A percentile compares a stretch with the other conserved stretches of the same genome.
phyloP scores from a whole-genome alignment of 73 alveolate genomes.

The Breviolum minutum region DNA sequence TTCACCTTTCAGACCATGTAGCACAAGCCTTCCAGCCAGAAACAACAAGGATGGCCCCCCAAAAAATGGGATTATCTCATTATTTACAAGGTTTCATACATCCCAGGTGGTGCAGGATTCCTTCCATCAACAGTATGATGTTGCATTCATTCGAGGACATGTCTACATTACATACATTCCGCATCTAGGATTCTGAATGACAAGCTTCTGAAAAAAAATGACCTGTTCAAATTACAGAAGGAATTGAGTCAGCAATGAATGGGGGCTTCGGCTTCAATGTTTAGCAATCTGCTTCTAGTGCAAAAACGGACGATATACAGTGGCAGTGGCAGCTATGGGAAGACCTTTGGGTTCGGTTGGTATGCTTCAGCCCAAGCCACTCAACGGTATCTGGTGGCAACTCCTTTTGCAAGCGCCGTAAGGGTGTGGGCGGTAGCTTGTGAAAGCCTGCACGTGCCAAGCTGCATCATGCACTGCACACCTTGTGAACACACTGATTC shows the following conservation, averaged over 20 bases:
- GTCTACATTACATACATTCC: too few species aligned
- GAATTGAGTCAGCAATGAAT: too few species aligned
- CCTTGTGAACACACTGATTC: background rate
- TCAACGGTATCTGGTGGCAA: constrained; percentile 84
- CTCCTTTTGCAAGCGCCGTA: constrained; percentile 76
- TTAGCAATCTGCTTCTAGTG: background rate
- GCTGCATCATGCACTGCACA: background rate
- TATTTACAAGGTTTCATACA: too few species aligned
- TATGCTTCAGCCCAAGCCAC: background rate
- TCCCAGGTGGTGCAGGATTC: too few species aligned
- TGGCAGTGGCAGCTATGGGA: background rate
- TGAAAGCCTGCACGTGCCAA: constrained; percentile 24
- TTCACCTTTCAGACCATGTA: constrained; percentile 89
- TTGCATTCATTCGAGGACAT: too few species aligned
- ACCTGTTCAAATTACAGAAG: too few species aligned
- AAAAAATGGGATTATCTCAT: too few species aligned
- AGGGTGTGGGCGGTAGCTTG: constrained; percentile 67
- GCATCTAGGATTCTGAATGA: too few species aligned
- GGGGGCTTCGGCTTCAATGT: background rate
- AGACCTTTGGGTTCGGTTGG: background rate
- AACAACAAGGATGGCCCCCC: too few species aligned
- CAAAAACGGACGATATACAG: background rate
- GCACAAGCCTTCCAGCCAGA: constrained; percentile 30
- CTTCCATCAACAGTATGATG: too few species aligned
- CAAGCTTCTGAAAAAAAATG: too few species aligned